Conservation (phyloP, 2,329 filamentous ascomycete genomes). For the Rutstroemia sp. region DNA sequence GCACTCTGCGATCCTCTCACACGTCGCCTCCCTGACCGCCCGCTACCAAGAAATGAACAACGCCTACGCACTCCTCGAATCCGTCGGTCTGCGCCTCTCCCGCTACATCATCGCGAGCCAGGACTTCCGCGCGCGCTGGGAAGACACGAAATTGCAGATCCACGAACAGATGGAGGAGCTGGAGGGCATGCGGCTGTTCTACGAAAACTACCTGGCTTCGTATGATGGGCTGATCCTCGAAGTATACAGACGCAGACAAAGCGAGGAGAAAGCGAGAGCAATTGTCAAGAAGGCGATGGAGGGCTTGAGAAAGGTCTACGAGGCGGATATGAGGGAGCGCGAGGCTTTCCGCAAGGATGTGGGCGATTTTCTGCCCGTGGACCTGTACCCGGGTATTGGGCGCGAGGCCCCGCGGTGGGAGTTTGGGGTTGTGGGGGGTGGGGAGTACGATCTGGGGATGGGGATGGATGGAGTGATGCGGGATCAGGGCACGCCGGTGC, state of each 20-base stretch:
- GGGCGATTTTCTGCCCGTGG: conserved; percentile 78
- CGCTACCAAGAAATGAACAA: conserved; percentile 51
- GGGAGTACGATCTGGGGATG: conserved; percentile 2
- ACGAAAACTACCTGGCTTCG: conserved; percentile 76
- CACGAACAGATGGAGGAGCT: conserved; percentile 66
- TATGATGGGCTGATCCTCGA: conserved; percentile 84
- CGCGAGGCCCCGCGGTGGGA: conserved; percentile 31
- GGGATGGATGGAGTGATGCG: conserved; percentile 12
- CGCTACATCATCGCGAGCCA: conserved; percentile 57
- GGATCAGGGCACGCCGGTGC: conserved; percentile 15
- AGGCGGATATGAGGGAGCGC: conserved; percentile 64
- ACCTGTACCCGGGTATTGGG: conserved; percentile 76
- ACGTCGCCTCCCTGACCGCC: conserved; percentile 49
- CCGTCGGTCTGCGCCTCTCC: conserved; percentile 58
- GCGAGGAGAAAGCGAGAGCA: conserved; percentile 65
- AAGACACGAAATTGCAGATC: conserved; percentile 65
- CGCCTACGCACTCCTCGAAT: conserved; percentile 60
- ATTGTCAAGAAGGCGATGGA: conserved; percentile 73
- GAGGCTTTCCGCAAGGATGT: conserved; percentile 75
- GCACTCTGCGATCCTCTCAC: conserved; percentile 54
- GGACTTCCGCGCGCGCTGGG: conserved; percentile 62
- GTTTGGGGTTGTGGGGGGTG: conserved; percentile 15
- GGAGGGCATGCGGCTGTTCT: conserved; percentile 70
- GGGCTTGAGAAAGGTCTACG: conserved; percentile 67
- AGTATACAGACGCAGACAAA: conserved; percentile 63